A percentile compares a stretch with the other conserved stretches of the same genome.
Conservation (phyloP, 2,329 filamentous ascomycete species). For the Colletotrichum navitas region DNA sequence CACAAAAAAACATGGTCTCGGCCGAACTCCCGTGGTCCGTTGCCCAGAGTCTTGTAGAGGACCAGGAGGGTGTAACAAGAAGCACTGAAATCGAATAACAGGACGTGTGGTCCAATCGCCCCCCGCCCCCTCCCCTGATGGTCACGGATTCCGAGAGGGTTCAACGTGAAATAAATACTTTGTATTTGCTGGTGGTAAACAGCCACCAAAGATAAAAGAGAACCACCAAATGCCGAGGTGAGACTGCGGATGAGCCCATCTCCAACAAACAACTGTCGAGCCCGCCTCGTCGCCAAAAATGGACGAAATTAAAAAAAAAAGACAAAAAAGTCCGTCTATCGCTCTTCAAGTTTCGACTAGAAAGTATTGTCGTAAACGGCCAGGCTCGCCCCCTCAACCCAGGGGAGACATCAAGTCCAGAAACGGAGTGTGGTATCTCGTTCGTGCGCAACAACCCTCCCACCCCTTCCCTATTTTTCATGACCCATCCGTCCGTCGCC, state of each 20-base stretch:
- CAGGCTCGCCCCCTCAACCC: neutral
- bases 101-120: too few species aligned
- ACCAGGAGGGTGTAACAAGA: neutral
- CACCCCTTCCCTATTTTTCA: neutral
- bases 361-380: slow-evolving; percentile 7
- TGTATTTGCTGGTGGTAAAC: slow-evolving; percentile 5
- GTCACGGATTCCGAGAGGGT: neutral
- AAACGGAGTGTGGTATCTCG: slow-evolving; percentile 24
- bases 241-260: slow-evolving; percentile 1
- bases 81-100: too few species aligned
- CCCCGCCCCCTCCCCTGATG: too few species aligned
- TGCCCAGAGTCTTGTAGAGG: neutral
- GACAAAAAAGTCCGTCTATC: slow-evolving; percentile 9
- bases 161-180: neutral
- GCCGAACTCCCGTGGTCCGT: neutral
- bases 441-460: slow-evolving; percentile 6
- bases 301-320: neutral
- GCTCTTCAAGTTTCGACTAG: slow-evolving; percentile 11
- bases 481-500: neutral
- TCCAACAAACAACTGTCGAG: slow-evolving; percentile 15
- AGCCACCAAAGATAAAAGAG: neutral
- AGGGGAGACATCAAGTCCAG: slow-evolving; percentile 5
- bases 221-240: slow-evolving; percentile 5
- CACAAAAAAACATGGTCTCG: neutral
- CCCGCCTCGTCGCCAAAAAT: slow-evolving; percentile 7